These are phyloP conservation scores for Fraxinus floribunda DNA, from an alignment of 305 asterid genomes.

Conservation along the genomic window DNA sequence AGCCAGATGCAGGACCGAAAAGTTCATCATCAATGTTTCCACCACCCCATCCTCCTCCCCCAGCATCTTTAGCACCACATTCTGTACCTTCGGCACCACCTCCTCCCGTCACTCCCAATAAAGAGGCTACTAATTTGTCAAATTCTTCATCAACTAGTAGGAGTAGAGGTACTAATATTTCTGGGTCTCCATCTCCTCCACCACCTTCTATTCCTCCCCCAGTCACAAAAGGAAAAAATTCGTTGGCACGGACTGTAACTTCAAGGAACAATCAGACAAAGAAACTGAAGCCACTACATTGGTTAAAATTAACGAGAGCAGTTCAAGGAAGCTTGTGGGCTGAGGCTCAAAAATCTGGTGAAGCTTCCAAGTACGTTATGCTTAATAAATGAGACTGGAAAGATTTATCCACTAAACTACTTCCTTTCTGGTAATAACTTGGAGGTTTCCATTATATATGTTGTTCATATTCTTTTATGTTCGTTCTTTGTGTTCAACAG, in stretches of 20 bases:
- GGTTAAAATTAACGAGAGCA: slow-evolving; percentile 89
- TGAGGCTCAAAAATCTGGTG: slow-evolving; percentile 82
- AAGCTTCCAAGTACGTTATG: slow-evolving; percentile 67
- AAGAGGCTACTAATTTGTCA: slow-evolving; percentile 33
- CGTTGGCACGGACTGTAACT: slow-evolving; percentile 52
- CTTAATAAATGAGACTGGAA: slow-evolving; percentile 20
- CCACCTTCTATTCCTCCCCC: slow-evolving; percentile 73
- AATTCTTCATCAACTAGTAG: slow-evolving; percentile 23
- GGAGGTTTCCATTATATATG: slow-evolving; percentile 16
- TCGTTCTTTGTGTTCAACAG: slow-evolving; percentile 40
- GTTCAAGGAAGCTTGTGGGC: slow-evolving; percentile 99
- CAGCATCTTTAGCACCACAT: slow-evolving; percentile 22
- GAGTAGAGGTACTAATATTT: slow-evolving; percentile 17
- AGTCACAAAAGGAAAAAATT: slow-evolving; percentile 57
- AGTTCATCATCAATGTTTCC: slow-evolving; percentile 34
- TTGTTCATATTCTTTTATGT: slow-evolving; percentile 17
- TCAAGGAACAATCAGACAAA: slow-evolving; percentile 60
- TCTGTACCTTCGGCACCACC: slow-evolving; percentile 61
- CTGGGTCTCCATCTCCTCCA: slow-evolving; percentile 72
- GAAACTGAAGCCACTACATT: slow-evolving; percentile 89
- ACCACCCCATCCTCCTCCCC: slow-evolving; percentile 52
- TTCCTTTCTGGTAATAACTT: slow-evolving; percentile 9
- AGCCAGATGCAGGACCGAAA: neutral
- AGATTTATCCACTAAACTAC: neutral
- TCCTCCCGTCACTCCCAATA: slow-evolving; percentile 51